These are phyloP conservation scores for Argentina anserina DNA, from an alignment of 306 rosid genomes.

Conservation along the genomic window DNA sequence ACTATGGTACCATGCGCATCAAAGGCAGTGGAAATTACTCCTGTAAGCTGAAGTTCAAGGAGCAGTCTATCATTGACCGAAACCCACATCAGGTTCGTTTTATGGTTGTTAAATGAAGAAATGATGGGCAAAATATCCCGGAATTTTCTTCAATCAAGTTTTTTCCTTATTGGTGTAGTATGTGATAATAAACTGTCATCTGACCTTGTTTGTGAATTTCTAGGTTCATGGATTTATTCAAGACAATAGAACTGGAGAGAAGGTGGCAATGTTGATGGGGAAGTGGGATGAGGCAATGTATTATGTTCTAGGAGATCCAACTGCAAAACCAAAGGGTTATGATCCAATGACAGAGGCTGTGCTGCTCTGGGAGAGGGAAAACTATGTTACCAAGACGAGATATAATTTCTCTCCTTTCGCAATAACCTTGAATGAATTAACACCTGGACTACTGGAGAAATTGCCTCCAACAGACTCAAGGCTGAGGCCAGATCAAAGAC, in stretches of 20 bases:
- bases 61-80: constrained; percentile 93
- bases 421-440: constrained; percentile 82
- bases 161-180: not conserved
- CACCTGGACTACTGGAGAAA: constrained; percentile 59
- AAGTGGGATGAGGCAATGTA: constrained; percentile 99
- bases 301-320: constrained; percentile 96
- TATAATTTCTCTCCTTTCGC: constrained; percentile 94
- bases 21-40: constrained; percentile 89
- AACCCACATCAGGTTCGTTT: constrained; percentile 89
- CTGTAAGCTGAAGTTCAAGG: constrained; percentile 97
- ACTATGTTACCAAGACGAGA: constrained; percentile 64
- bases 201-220: constrained; percentile 14
- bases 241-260: constrained; percentile 97
- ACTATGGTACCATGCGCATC: constrained; percentile 97
- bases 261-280: constrained; percentile 94
- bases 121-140: constrained; percentile 1
- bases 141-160: not conserved
- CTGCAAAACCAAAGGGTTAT: constrained; percentile 87
- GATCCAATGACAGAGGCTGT: constrained; percentile 99
- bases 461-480: constrained; percentile 97
- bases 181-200: not conserved
- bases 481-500: constrained; percentile 96
- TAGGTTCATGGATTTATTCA: constrained; percentile 99
- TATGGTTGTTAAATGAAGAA: constrained; percentile 6
- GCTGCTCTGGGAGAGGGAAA: constrained; percentile 88